Percentiles rank a stretch among this genome's conserved stretches.
Conservation (phyloP, 139 green algal species). For the Volvox africanus region DNA sequence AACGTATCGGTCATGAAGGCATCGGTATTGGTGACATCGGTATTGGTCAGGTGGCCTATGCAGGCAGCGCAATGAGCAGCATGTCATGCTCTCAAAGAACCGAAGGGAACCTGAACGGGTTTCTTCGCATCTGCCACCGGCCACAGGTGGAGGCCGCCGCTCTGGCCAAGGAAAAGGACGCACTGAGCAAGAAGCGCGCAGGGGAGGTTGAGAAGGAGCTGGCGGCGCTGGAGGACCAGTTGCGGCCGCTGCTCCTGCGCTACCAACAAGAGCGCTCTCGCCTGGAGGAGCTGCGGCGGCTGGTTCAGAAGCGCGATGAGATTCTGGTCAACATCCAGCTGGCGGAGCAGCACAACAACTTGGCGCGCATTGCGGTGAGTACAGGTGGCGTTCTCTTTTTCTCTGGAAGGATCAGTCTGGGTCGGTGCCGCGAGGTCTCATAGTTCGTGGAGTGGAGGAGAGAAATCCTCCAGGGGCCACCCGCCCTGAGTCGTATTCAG, state of each 20-base stretch:
- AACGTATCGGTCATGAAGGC: too few relatives aligned
- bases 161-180: slow-evolving; percentile 92
- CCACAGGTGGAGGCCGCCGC: slow-evolving; percentile 80
- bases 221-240: slow-evolving; percentile 77
- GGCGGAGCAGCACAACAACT: slow-evolving; percentile 83
- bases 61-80: too few relatives aligned
- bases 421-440: too few relatives aligned
- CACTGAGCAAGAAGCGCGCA: slow-evolving; percentile 68
- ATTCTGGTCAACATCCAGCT: slow-evolving; percentile 75
- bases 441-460: too few relatives aligned
- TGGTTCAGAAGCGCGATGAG: slow-evolving; percentile 85
- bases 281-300: slow-evolving; percentile 75
- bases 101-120: too few relatives aligned
- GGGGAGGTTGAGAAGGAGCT: slow-evolving; percentile 79
- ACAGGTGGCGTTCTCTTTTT: neutral
- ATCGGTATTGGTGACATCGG: too few relatives aligned
- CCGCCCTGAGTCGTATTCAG: too few relatives aligned
- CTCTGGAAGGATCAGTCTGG: too few relatives aligned
- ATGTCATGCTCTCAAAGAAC: too few relatives aligned
- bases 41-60: too few relatives aligned
- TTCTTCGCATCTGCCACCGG: neutral
- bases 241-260: slow-evolving; percentile 85
- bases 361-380: slow-evolving; percentile 67
- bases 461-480: too few relatives aligned
- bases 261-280: slow-evolving; percentile 84